Evolutionary conservation across 805 yeast species (phyloP).

Genomic region (Hanseniaspora vineae): DNA sequence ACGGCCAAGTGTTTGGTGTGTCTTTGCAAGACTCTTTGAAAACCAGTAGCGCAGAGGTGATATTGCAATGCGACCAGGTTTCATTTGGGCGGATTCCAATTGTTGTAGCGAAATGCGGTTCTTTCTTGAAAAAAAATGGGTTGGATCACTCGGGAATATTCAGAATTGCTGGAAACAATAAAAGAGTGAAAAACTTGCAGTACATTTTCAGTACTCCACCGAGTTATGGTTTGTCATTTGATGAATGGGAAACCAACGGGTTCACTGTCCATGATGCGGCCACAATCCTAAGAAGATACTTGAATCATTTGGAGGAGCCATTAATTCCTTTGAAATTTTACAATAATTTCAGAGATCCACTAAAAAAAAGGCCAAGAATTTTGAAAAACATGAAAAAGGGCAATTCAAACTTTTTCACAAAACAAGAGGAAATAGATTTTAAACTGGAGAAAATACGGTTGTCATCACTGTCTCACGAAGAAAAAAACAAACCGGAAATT

Average conservation of each 20-base stretch:
- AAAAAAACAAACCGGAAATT: slow-evolving; percentile 22
- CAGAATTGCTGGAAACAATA: slow-evolving; percentile 82
- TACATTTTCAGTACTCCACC: slow-evolving; percentile 78
- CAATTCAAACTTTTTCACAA: slow-evolving; percentile 1
- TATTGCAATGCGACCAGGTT: slow-evolving; percentile 43
- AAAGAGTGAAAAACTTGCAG: slow-evolving; percentile 79
- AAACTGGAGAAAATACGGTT: slow-evolving; percentile 7
- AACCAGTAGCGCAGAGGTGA: slow-evolving; percentile 58
- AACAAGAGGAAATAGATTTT: slow-evolving; percentile 3
- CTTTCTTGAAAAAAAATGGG: slow-evolving; percentile 65
- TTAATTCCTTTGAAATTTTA: slow-evolving; percentile 69
- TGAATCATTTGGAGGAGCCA: slow-evolving; percentile 86
- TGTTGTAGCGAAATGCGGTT: slow-evolving; percentile 93
- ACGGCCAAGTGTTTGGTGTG: slow-evolving; percentile 61
- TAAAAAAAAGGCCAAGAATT: slow-evolving; percentile 48
- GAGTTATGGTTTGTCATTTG: slow-evolving; percentile 68
- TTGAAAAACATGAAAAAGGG: slow-evolving; percentile 43
- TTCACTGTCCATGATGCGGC: slow-evolving; percentile 97
- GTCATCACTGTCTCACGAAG: slow-evolving; percentile 9
- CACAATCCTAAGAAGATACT: slow-evolving; percentile 69
- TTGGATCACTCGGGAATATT: slow-evolving; percentile 81
- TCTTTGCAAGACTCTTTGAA: slow-evolving; percentile 57
- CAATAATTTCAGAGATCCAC: slow-evolving; percentile 66
- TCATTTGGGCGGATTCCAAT: slow-evolving; percentile 84
- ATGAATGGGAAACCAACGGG: slow-evolving; percentile 48